phyloP scores from a whole-genome alignment of 2,329 filamentous ascomycete genomes.

The Claviceps cyperi region DNA sequence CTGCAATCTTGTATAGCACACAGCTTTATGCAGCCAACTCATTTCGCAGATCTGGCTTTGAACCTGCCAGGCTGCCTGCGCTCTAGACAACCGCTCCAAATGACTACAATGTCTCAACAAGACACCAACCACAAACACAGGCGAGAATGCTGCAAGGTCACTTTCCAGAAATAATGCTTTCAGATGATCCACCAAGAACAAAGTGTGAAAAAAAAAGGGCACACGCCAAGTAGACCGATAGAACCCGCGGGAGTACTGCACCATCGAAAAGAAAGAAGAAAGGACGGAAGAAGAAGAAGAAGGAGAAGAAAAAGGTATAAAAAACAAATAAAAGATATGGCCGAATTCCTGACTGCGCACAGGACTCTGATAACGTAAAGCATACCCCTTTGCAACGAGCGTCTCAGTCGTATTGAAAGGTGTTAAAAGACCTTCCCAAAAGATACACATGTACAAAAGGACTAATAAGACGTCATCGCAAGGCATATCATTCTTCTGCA shows the following conservation, averaged over 20 bases:
- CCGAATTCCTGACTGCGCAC: background rate
- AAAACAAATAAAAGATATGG: background rate
- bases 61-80: too few relatives aligned
- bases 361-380: background rate
- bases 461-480: slow-evolving; percentile 6
- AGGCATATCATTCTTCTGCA: slow-evolving; percentile 1
- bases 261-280: background rate
- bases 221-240: background rate
- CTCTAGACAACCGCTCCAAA: too few relatives aligned
- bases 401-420: slow-evolving; percentile 2
- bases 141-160: background rate
- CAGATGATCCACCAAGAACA: background rate
- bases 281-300: too few relatives aligned
- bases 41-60: too few relatives aligned
- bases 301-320: background rate
- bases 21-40: too few relatives aligned
- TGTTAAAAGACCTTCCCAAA: background rate
- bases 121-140: background rate
- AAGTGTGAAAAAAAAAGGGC: background rate
- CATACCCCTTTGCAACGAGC: slow-evolving; percentile 1
- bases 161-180: background rate
- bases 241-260: background rate
- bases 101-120: too few relatives aligned
- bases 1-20: too few relatives aligned
- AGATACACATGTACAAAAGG: background rate